A percentile compares a stretch with the other conserved stretches of the same genome.
Evolutionary conservation across 2,329 filamentous ascomycete genomes (phyloP).

Genomic region (Penicillium sp.): DNA sequence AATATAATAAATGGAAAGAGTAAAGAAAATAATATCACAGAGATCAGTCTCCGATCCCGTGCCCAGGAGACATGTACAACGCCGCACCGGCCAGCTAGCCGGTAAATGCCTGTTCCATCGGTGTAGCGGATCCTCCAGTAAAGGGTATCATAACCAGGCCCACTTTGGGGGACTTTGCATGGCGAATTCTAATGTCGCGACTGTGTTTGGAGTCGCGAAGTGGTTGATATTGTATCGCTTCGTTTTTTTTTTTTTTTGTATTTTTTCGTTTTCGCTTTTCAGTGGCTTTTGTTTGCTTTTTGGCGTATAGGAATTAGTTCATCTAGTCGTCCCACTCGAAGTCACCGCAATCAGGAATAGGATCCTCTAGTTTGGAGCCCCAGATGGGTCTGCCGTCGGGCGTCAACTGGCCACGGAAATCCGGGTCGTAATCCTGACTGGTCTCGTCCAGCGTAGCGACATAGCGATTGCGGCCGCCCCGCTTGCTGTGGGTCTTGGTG

Average conservation of each 20-base stretch:
- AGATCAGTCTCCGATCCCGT: constrained; percentile 17
- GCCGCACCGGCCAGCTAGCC: constrained; percentile 21
- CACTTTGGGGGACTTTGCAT: background rate
- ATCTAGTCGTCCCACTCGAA: constrained; percentile 38
- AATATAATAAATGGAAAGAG: constrained; percentile 16
- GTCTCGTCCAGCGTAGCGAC: constrained; percentile 50
- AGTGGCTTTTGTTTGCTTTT: constrained; percentile 17
- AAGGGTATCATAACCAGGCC: constrained; percentile 26
- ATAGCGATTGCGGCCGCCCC: constrained; percentile 50
- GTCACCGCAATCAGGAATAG: constrained; percentile 37
- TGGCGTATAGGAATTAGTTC: constrained; percentile 9
- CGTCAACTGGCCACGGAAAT: constrained; percentile 49
- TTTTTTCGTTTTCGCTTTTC: constrained; percentile 13
- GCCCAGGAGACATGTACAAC: constrained; percentile 29
- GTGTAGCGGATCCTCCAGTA: constrained; percentile 21
- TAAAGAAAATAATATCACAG: constrained; percentile 16
- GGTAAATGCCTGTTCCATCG: constrained; percentile 19
- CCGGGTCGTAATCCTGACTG: constrained; percentile 48
- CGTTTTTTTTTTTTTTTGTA: constrained; percentile 5
- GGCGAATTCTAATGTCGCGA: background rate
- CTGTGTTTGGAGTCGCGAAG: background rate
- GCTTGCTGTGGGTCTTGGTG: constrained; percentile 52
- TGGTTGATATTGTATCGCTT: constrained; percentile 7
- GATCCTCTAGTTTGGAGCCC: constrained; percentile 40
- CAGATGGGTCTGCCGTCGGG: constrained; percentile 48